These are phyloP conservation scores for Zalerion maritima DNA, from an alignment of 495 filamentous ascomycete genomes.

Conservation along the genomic window DNA sequence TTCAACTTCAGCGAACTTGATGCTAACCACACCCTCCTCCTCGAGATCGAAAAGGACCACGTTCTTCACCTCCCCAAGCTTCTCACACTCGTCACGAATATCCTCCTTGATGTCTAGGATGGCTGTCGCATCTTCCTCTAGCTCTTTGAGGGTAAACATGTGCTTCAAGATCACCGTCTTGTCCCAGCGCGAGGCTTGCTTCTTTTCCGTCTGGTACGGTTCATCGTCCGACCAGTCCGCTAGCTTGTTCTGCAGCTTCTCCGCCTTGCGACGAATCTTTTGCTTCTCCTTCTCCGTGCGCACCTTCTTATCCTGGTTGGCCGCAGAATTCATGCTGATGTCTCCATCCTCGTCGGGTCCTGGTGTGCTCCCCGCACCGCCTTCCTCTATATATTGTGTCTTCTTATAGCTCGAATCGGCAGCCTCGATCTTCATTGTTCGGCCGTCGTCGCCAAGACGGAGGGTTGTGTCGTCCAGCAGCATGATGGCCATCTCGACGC, in stretches of 20 bases:
- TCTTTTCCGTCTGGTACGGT: constrained; percentile 16
- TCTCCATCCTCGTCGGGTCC: constrained; percentile 5
- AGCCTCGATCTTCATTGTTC: constrained; percentile 59
- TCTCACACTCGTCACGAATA: constrained; percentile 76
- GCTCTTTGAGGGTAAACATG: constrained; percentile 82
- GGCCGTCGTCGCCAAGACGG: constrained; percentile 40
- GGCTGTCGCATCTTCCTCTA: constrained; percentile 71
- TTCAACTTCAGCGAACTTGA: constrained; percentile 55
- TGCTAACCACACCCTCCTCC: constrained; percentile 71
- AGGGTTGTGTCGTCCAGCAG: constrained; percentile 87
- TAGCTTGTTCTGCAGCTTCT: constrained; percentile 77
- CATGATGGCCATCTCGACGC: constrained; percentile 75
- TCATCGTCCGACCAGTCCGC: constrained; percentile 88
- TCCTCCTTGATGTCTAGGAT: constrained; percentile 89
- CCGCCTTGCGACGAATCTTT: constrained; percentile 78
- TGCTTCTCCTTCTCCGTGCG: constrained; percentile 51
- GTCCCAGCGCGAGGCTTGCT: constrained; percentile 44
- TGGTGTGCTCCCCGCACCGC: constrained; percentile 25
- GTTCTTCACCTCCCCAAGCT: constrained; percentile 79
- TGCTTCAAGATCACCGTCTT: constrained; percentile 80
- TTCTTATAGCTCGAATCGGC: constrained; percentile 88
- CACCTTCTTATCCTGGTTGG: constrained; percentile 27
- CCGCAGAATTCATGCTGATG: constrained; percentile 11
- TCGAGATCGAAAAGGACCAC: constrained; percentile 83
- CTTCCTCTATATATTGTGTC: constrained; percentile 25